These are phyloP conservation scores for Coniella vitis DNA, from an alignment of 2,329 filamentous ascomycete species.

Conservation along the genomic window DNA sequence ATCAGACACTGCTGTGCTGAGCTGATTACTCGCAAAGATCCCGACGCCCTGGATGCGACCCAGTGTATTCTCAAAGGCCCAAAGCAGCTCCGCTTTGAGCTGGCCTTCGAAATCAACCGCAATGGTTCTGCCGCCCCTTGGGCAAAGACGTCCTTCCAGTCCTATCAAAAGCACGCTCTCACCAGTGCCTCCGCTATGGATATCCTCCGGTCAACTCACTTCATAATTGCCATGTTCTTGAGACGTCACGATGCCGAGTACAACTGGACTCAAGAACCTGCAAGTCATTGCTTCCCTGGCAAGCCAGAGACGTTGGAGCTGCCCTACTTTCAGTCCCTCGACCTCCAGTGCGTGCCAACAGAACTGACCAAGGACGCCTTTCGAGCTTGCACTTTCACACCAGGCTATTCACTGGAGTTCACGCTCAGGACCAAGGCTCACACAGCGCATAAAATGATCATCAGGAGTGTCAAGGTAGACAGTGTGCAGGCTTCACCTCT, in stretches of 20 bases:
- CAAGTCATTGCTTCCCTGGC: conserved; percentile 31
- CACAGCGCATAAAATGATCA: conserved; percentile 27
- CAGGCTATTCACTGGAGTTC: conserved; percentile 44
- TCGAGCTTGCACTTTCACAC: conserved; percentile 38
- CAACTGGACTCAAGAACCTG: conserved; percentile 37
- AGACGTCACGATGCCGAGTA: conserved; percentile 44
- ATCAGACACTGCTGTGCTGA: conserved; percentile 46
- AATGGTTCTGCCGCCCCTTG: conserved; percentile 31
- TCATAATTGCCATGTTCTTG: conserved; percentile 44
- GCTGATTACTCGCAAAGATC: conserved; percentile 47
- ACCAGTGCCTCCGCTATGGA: conserved; percentile 38
- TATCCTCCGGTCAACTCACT: conserved; percentile 41
- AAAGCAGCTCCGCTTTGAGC: conserved; percentile 42
- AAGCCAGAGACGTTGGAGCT: conserved; percentile 34
- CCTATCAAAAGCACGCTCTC: conserved; percentile 42
- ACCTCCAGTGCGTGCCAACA: conserved; percentile 40
- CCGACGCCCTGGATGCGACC: conserved; percentile 34
- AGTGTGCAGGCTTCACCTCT: conserved; percentile 43
- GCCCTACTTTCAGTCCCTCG: conserved; percentile 34
- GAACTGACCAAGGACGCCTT: conserved; percentile 36
- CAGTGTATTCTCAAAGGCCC: conserved; percentile 18
- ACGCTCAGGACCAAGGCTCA: conserved; percentile 36
- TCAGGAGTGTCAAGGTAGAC: conserved; percentile 34
- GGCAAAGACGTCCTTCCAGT: conserved; percentile 39
- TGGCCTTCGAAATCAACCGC: conserved; percentile 39